Base-by-base conservation (phyloP, 306 rosid genomes). In the Sicyos edulis region DNA sequence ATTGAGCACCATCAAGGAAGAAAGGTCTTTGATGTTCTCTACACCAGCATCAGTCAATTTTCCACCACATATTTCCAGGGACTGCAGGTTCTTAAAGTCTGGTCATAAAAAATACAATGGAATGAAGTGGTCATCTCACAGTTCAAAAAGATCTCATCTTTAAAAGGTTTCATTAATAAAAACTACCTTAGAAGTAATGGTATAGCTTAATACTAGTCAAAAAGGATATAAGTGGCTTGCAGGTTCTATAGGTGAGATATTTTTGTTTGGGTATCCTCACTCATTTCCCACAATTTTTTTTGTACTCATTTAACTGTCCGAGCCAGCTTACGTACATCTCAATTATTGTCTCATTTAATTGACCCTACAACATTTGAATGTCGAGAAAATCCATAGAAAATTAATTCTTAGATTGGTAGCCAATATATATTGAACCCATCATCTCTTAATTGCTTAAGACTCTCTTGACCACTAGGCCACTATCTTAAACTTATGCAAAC, bases 11-110 rank as follows among this genome's bases (percentile, higher is more conserved):
- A 76, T 80, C 68, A 92, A 79, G 55, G 90, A 92, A 37, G 98
- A 86, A 47, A 92, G 90, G 54, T 88, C 96, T 76, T 85, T 90
- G 69, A 92, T 88, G 75, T 92, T 86, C 78, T 87, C 87, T 53
- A 90, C 79, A 65, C 98, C 98, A 54, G 89, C 86, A 87, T 92
- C 98, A 15, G 98, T 92, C 82, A 92, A 74, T 75, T 91, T 89
- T 64, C 98, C 98, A 11, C 98, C 87, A 42, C 98, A 92, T 79
- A 90, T 85, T 88, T 92, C 98, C 70, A 92, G 87, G 76, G 98
- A 90, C 82, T 81, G 89, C 74, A 92, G 86, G 75, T 86, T 86
- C 84, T 92, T 92, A 32, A 92, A 87, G 77, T 88, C 98, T 92
- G 88, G 62, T 79, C 75, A 77, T 15, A 21, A 49, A 21, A 59